Conservation (phyloP, 352 stramenopile genomes). For the Globisporangium spiculum region DNA sequence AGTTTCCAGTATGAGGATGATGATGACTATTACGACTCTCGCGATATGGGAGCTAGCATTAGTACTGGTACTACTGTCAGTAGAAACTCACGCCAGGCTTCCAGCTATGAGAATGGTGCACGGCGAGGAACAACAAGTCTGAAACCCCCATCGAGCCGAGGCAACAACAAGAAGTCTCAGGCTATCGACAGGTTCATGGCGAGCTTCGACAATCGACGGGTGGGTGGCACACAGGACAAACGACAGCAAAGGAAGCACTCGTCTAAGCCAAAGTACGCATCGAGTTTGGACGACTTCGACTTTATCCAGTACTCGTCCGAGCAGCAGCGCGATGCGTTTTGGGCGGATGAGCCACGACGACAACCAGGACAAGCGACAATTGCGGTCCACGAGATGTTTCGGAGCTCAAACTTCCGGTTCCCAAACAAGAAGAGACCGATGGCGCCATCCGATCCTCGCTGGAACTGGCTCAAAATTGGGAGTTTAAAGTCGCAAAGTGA, state of each 20-base stretch:
- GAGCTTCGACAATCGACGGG: conserved; percentile 10
- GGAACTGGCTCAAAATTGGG: conserved; percentile 43
- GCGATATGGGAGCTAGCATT: background rate
- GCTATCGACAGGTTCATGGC: conserved; percentile 10
- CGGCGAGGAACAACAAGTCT: background rate
- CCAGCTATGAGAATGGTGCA: background rate
- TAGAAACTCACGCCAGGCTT: background rate
- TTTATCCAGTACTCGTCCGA: conserved; percentile 17
- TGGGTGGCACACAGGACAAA: background rate
- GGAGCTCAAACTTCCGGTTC: conserved; percentile 37
- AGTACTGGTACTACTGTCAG: background rate
- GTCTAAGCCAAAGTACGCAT: conserved; percentile 5
- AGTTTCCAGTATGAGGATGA: conserved; percentile 24
- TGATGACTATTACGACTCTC: conserved; percentile 15
- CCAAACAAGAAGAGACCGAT: conserved; percentile 30
- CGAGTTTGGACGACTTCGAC: conserved; percentile 42
- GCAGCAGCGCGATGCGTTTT: conserved; percentile 9
- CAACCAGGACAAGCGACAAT: background rate
- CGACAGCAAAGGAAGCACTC: background rate
- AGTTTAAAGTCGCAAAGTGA: conserved; percentile 27
- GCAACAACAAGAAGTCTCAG: conserved; percentile 2
- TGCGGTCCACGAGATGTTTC: background rate
- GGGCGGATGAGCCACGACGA: background rate
- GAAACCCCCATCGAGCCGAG: background rate
- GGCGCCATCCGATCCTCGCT: conserved; percentile 38